phyloP scores from a whole-genome alignment of 257 asterid genomes.

The Fraxinus excelsior region DNA sequence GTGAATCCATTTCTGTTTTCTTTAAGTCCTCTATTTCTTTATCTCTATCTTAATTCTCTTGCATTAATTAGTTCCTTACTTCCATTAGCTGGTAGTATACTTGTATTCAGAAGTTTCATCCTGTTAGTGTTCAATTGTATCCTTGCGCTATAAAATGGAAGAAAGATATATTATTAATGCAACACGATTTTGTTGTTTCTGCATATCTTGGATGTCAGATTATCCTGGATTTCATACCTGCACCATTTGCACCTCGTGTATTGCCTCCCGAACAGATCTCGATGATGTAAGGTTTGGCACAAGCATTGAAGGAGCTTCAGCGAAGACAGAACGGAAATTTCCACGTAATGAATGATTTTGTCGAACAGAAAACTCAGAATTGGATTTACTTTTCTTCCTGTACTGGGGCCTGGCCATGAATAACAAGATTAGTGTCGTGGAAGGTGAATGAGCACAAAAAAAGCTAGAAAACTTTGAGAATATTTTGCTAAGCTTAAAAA shows the following conservation, averaged over 20 bases:
- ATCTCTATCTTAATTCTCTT: neutral
- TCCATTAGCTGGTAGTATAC: neutral
- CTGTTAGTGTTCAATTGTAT: neutral
- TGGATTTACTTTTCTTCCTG: constrained; percentile 52
- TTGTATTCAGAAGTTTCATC: neutral
- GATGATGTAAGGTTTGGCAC: constrained; percentile 75
- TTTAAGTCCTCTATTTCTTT: neutral
- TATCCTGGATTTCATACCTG: constrained; percentile 54
- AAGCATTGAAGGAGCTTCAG: constrained; percentile 62
- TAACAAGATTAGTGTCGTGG: constrained; percentile 27
- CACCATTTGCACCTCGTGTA: constrained; percentile 92
- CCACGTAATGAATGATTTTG: constrained; percentile 47
- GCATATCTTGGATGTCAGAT: neutral
- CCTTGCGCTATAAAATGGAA: neutral
- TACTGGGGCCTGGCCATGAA: constrained; percentile 72
- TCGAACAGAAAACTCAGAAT: constrained; percentile 53
- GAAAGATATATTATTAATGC: neutral
- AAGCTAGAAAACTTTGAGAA: neutral
- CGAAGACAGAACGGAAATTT: constrained; percentile 37
- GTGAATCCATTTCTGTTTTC: too few species aligned
- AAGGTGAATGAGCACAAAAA: neutral
- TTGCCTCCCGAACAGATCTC: constrained; percentile 81
- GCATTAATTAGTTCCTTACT: neutral
- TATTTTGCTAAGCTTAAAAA: neutral
- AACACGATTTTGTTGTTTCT: neutral